Evolutionary conservation across 345 rosid genomes (phyloP).

Genomic region (Garcia nutans): DNA sequence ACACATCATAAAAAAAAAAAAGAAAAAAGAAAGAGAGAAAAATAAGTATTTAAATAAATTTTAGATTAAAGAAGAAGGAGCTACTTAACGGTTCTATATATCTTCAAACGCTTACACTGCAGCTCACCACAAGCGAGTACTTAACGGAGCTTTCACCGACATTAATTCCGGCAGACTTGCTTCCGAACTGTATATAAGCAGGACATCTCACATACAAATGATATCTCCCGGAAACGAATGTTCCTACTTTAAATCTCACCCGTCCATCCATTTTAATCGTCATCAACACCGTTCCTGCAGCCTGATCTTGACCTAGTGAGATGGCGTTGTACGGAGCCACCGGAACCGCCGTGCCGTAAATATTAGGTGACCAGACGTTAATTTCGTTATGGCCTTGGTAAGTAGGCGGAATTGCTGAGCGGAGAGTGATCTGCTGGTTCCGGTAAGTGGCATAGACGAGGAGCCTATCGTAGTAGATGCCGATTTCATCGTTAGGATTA

Average conservation of each 20-base stretch:
- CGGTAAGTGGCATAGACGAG: slow-evolving; percentile 67
- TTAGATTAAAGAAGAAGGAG: not conserved
- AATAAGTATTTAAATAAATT: not conserved
- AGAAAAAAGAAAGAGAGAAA: not conserved
- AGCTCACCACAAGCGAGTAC: slow-evolving; percentile 49
- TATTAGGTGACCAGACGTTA: slow-evolving; percentile 77
- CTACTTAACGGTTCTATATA: slow-evolving; percentile 7
- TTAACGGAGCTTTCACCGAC: slow-evolving; percentile 69
- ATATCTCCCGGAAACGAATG: slow-evolving; percentile 55
- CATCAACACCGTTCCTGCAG: slow-evolving; percentile 42
- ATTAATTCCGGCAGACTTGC: slow-evolving; percentile 41
- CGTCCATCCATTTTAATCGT: slow-evolving; percentile 75
- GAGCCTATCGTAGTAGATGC: slow-evolving; percentile 80
- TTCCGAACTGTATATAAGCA: slow-evolving; percentile 59
- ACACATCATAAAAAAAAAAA: not conserved
- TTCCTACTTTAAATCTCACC: slow-evolving; percentile 79
- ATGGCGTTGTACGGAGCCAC: slow-evolving; percentile 69
- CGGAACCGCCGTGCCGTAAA: slow-evolving; percentile 66
- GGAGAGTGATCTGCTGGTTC: slow-evolving; percentile 75
- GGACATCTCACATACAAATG: slow-evolving; percentile 62
- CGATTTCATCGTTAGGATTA: slow-evolving; percentile 76
- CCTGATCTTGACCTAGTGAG: slow-evolving; percentile 52
- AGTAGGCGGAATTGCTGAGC: slow-evolving; percentile 44
- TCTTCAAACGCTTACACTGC: slow-evolving; percentile 67
- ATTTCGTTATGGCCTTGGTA: slow-evolving; percentile 66